These are phyloP conservation scores for Trichoderma virens DNA, from an alignment of 495 filamentous ascomycete species.

Conservation along the genomic window DNA sequence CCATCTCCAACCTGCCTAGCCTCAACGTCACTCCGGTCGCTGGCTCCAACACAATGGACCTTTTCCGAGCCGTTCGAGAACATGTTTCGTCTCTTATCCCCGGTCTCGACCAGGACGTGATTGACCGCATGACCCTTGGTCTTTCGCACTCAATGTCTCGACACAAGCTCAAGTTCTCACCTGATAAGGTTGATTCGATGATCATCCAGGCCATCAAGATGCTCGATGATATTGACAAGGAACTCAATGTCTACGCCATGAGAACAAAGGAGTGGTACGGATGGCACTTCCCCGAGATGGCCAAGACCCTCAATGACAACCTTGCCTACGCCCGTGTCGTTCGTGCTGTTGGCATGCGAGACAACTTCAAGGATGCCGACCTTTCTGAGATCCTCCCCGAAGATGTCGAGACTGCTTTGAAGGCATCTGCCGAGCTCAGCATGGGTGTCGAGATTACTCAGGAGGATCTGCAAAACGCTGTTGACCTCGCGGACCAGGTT, in stretches of 20 bases:
- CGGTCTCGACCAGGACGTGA: conserved; percentile 72
- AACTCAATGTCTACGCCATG: conserved; percentile 98
- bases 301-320: conserved; percentile 95
- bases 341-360: conserved; percentile 77
- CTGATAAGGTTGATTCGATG: conserved; percentile 99
- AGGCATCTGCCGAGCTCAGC: conserved; percentile 87
- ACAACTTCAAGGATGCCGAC: conserved; percentile 65
- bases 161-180: conserved; percentile 97
- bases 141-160: conserved; percentile 96
- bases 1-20: conserved; percentile 87
- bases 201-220: conserved; percentile 94
- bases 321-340: conserved; percentile 86
- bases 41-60: conserved; percentile 76
- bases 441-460: conserved; percentile 96
- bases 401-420: conserved; percentile 87
- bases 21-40: conserved; percentile 78
- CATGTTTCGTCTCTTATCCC: conserved; percentile 88
- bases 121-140: conserved; percentile 89
- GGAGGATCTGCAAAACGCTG: conserved; percentile 86
- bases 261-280: conserved; percentile 99
- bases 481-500: conserved; percentile 85
- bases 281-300: conserved; percentile 99
- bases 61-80: conserved; percentile 88
- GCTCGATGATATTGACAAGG: conserved; percentile 95
- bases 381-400: conserved; percentile 90